Conservation (phyloP, 2,329 filamentous ascomycete genomes). For the Exophiala xenobiotica region DNA sequence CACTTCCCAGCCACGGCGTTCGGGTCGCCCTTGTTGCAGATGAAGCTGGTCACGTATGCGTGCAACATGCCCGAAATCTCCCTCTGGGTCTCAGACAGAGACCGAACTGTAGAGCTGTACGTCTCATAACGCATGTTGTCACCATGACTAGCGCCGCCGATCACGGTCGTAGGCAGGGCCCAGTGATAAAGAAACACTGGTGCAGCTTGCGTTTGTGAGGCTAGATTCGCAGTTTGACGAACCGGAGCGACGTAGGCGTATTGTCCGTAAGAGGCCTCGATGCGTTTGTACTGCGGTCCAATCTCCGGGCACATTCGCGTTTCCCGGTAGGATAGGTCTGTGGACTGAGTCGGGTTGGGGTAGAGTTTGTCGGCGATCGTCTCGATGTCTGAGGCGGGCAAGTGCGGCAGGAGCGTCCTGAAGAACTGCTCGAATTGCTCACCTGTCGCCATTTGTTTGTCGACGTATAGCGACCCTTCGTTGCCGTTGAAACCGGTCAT, state of each 20-base stretch:
- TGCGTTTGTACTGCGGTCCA: slow-evolving; percentile 54
- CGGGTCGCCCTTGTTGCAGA: slow-evolving; percentile 45
- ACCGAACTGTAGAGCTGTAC: slow-evolving; percentile 38
- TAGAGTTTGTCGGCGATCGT: slow-evolving; percentile 61
- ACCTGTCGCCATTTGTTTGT: slow-evolving; percentile 60
- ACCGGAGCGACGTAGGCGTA: slow-evolving; percentile 53
- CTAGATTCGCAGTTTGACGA: slow-evolving; percentile 44
- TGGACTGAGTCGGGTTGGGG: slow-evolving; percentile 57
- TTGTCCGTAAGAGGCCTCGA: slow-evolving; percentile 50
- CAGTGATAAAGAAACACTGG: slow-evolving; percentile 56
- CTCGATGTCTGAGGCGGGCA: slow-evolving; percentile 50
- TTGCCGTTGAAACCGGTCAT: slow-evolving; percentile 70
- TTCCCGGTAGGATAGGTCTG: slow-evolving; percentile 45
- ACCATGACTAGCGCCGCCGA: slow-evolving; percentile 49
- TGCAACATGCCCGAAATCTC: slow-evolving; percentile 46
- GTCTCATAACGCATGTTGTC: slow-evolving; percentile 53
- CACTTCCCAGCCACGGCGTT: slow-evolving; percentile 36
- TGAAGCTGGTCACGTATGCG: slow-evolving; percentile 52
- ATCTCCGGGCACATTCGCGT: slow-evolving; percentile 37
- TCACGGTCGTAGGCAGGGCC: slow-evolving; percentile 48
- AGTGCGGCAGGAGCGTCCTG: slow-evolving; percentile 57
- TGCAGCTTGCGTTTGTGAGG: slow-evolving; percentile 20
- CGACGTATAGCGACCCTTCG: slow-evolving; percentile 66
- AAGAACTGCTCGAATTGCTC: slow-evolving; percentile 63
- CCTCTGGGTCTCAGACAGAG: slow-evolving; percentile 42